These are phyloP conservation scores for Eucalyptus tenuipes DNA, from an alignment of 345 rosid genomes.

Conservation along the genomic window DNA sequence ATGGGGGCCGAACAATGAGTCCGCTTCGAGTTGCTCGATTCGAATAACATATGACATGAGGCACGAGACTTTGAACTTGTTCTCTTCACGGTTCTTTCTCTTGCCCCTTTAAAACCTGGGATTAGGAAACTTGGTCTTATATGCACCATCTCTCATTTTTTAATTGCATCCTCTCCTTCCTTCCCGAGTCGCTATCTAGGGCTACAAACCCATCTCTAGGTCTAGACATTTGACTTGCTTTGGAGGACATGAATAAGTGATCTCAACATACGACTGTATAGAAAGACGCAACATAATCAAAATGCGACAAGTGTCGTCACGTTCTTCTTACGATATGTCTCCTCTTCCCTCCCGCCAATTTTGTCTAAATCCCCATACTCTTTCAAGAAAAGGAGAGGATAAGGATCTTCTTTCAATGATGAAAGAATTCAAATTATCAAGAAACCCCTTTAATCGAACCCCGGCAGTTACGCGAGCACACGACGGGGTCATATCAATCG, in stretches of 20 bases:
- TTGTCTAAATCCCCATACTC: neutral
- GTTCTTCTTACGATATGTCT: neutral
- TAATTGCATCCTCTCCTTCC: neutral
- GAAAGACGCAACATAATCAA: neutral
- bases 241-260: neutral
- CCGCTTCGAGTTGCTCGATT: fast-evolving
- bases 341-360: neutral
- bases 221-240: neutral
- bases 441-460: neutral
- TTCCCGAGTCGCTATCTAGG: neutral
- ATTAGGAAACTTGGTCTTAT: neutral
- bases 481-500: fast-evolving
- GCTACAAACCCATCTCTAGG: neutral
- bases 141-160: neutral
- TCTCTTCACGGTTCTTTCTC: neutral
- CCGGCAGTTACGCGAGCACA: neutral
- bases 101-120: too few relatives aligned
- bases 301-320: neutral
- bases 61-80: neutral
- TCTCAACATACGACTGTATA: fast-evolving
- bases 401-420: neutral
- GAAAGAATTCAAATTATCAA: neutral
- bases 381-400: neutral
- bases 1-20: fast-evolving
- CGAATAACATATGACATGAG: fast-evolving